A percentile compares a stretch with the other conserved stretches of the same genome.
These are phyloP conservation scores for Williopsis jadinii DNA, from an alignment of 1,139 yeast species.

Conservation along the genomic window DNA sequence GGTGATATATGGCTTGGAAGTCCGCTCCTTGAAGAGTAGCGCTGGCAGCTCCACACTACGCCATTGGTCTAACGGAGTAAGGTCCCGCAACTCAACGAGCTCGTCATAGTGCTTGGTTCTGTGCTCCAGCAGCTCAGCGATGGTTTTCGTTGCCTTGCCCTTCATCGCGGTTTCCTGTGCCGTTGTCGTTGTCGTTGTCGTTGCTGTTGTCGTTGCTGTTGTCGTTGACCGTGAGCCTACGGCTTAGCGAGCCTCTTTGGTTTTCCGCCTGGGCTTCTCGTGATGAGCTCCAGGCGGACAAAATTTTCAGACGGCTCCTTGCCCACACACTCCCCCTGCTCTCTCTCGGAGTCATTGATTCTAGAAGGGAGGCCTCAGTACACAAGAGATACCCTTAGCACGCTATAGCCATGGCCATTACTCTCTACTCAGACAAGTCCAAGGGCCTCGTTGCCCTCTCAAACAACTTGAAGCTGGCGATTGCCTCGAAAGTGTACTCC, in stretches of 20 bases:
- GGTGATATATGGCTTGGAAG: constrained; percentile 5
- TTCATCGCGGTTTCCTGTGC: neutral
- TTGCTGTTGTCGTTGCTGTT: too few species aligned
- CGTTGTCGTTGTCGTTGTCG: too few species aligned
- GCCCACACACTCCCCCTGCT: too few species aligned
- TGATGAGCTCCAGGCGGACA: neutral
- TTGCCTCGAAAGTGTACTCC: constrained; percentile 39
- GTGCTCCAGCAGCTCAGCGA: constrained; percentile 3
- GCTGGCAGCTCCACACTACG: constrained; percentile 8
- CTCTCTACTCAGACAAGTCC: constrained; percentile 38
- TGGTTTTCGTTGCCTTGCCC: neutral
- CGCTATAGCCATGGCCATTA: constrained; percentile 22
- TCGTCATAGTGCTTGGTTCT: constrained; percentile 7
- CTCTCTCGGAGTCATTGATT: too few species aligned
- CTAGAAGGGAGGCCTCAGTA: too few species aligned
- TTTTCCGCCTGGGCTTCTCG: neutral
- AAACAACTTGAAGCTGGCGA: constrained; percentile 52
- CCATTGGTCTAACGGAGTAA: constrained; percentile 14
- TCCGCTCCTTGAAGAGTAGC: constrained; percentile 3
- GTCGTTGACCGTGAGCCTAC: too few species aligned
- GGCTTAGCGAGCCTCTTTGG: neutral
- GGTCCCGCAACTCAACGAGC: constrained; percentile 4
- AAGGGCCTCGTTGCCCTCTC: constrained; percentile 36
- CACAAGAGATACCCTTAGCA: too few species aligned
- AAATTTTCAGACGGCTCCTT: too few species aligned